These are phyloP conservation scores for Arthrocladium fulminans DNA, from an alignment of 2,329 filamentous ascomycete genomes.

Conservation along the genomic window DNA sequence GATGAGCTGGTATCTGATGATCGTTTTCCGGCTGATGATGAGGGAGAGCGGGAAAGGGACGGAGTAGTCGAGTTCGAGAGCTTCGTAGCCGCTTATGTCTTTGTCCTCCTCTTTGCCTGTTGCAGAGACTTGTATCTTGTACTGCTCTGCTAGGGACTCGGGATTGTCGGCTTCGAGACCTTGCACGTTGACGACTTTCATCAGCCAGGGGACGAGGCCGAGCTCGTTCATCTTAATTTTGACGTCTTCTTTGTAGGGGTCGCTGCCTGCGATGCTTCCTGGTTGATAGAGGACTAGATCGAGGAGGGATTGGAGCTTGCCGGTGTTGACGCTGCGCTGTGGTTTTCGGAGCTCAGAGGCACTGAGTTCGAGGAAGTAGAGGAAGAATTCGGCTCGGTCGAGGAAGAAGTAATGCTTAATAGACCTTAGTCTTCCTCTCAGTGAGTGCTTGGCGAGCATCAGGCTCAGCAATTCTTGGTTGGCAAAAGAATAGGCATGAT, in stretches of 20 bases:
- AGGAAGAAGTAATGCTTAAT: conserved; percentile 99
- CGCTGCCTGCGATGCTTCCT: conserved; percentile 83
- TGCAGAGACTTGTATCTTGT: conserved; percentile 48
- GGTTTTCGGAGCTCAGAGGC: conserved; percentile 84
- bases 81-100: conserved; percentile 82
- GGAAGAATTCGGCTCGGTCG: conserved; percentile 94
- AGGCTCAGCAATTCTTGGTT: conserved; percentile 89
- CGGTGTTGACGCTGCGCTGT: conserved; percentile 78
- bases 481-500: conserved; percentile 85
- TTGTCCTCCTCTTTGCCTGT: conserved; percentile 62
- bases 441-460: conserved; percentile 81
- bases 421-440: conserved; percentile 77
- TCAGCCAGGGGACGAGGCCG: conserved; percentile 83
- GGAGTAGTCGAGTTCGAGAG: conserved; percentile 84
- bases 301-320: conserved; percentile 89
- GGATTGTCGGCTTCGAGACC: conserved; percentile 78
- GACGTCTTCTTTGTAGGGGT: conserved; percentile 97
- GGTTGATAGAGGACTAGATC: conserved; percentile 94
- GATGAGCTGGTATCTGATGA: conserved; percentile 92
- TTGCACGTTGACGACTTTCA: conserved; percentile 92
- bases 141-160: conserved; percentile 52
- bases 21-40: conserved; percentile 89
- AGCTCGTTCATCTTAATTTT: conserved; percentile 96
- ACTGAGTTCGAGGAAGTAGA: conserved; percentile 89
- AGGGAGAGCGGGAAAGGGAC: conserved; percentile 93